phyloP scores from a whole-genome alignment of 179 eudicot species.

The Camellia oleifera region DNA sequence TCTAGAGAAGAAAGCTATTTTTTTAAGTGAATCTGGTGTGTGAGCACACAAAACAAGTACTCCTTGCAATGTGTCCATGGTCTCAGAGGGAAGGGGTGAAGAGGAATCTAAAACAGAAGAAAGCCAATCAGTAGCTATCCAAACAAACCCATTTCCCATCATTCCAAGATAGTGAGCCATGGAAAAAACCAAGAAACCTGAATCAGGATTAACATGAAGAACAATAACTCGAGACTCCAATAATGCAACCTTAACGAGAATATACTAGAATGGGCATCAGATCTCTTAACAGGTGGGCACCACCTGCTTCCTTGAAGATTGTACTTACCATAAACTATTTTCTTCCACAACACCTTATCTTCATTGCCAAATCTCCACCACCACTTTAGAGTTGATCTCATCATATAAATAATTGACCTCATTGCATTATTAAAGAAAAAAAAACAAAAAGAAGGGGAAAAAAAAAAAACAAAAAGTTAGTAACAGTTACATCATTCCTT shows the following conservation, averaged over 20 bases:
- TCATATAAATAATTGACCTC: too few species aligned
- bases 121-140: constrained; percentile 65
- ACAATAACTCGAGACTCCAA: constrained; percentile 67
- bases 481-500: too few species aligned
- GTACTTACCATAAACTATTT: too few species aligned
- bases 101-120: constrained; percentile 46
- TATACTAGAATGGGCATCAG: constrained; percentile 9
- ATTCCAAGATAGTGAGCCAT: constrained; percentile 57
- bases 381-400: too few species aligned
- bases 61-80: constrained; percentile 48
- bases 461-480: too few species aligned
- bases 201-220: constrained; percentile 59
- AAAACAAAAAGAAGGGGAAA: too few species aligned
- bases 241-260: constrained; percentile 62
- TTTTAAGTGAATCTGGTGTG: constrained; percentile 48
- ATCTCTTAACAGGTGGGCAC: too few species aligned
- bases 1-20: constrained; percentile 40
- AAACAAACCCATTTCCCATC: constrained; percentile 57
- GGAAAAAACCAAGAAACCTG: constrained; percentile 48
- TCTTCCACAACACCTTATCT: too few species aligned
- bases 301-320: too few species aligned
- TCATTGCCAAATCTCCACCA: too few species aligned
- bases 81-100: constrained; percentile 38
- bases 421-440: too few species aligned
- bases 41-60: constrained; percentile 63